These are phyloP conservation scores for Neoboletus subvelutipes DNA, from an alignment of 768 basidiomycete species.

Conservation along the genomic window DNA sequence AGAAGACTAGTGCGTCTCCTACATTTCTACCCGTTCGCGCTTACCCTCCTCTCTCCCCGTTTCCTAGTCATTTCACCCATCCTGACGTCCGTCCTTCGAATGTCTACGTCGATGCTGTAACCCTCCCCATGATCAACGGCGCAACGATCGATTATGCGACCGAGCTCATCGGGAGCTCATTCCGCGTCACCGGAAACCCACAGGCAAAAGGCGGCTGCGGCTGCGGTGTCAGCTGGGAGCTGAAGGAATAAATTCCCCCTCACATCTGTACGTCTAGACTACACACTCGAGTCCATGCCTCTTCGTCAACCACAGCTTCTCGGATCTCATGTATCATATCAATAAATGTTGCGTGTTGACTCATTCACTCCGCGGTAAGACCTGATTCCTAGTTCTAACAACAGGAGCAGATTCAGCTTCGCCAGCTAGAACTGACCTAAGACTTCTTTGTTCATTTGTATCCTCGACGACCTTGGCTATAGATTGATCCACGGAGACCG, in stretches of 20 bases:
- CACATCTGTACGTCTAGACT: neutral
- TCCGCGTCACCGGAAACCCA: slow-evolving; percentile 81
- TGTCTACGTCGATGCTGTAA: slow-evolving; percentile 83
- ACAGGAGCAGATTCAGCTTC: too few species aligned
- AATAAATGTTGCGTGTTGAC: neutral
- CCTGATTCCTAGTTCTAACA: neutral
- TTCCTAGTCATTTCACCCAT: slow-evolving; percentile 64
- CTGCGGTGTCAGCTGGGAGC: slow-evolving; percentile 93
- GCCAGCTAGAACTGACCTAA: too few species aligned
- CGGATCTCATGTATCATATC: neutral
- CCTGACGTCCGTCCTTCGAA: slow-evolving; percentile 70
- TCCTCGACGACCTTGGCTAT: too few species aligned
- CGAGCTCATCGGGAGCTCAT: slow-evolving; percentile 92
- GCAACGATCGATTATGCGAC: slow-evolving; percentile 89
- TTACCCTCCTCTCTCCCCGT: neutral
- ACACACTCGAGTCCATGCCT: neutral
- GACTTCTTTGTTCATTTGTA: too few species aligned
- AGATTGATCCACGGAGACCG: too few species aligned
- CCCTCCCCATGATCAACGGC: slow-evolving; percentile 81
- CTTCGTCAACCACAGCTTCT: neutral
- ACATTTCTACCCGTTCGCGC: neutral
- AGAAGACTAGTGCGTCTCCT: slow-evolving; percentile 80
- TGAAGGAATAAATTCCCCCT: neutral
- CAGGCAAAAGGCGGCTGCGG: slow-evolving; percentile 93
- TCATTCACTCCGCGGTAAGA: neutral